Percentiles rank a stretch among this genome's conserved stretches.
These are phyloP conservation scores for Astrothelium subdiscretum DNA, from an alignment of 495 filamentous ascomycete genomes.

Conservation along the genomic window DNA sequence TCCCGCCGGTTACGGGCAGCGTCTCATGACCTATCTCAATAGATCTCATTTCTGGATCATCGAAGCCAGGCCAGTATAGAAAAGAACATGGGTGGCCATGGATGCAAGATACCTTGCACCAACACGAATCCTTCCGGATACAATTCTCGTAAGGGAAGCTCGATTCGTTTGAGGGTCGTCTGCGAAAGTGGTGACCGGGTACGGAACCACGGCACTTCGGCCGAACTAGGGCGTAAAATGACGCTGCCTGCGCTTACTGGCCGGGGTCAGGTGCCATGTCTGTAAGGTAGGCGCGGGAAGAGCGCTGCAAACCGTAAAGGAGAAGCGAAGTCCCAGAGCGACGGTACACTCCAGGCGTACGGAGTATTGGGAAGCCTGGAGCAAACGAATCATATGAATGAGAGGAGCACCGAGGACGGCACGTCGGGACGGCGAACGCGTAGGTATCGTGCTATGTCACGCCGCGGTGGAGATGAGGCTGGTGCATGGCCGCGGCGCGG, in stretches of 20 bases:
- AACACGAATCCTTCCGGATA: slow-evolving; percentile 1
- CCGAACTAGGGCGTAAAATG: background rate
- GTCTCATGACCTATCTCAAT: background rate
- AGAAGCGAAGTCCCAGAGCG: background rate
- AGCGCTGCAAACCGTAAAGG: background rate
- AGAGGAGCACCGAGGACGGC: background rate
- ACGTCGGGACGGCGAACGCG: background rate
- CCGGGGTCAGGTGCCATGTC: background rate
- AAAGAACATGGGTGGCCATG: background rate
- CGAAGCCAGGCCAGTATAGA: background rate
- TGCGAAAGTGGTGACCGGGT: background rate
- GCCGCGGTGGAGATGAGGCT: background rate
- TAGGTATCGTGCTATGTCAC: too few species aligned
- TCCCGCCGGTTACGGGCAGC: too few species aligned
- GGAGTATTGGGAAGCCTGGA: background rate
- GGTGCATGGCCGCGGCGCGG: too few species aligned
- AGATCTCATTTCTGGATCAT: too few species aligned
- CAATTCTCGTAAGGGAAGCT: background rate
- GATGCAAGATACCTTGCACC: background rate
- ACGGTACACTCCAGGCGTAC: background rate
- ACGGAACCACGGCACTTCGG: slow-evolving; percentile 1
- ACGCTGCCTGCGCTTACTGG: background rate
- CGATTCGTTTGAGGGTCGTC: background rate
- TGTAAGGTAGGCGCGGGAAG: background rate
- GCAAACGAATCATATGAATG: background rate